Percentiles rank a stretch among this genome's conserved stretches.
Conservation (phyloP, 768 basidiomycete species). For the Sutorius australiensis region DNA sequence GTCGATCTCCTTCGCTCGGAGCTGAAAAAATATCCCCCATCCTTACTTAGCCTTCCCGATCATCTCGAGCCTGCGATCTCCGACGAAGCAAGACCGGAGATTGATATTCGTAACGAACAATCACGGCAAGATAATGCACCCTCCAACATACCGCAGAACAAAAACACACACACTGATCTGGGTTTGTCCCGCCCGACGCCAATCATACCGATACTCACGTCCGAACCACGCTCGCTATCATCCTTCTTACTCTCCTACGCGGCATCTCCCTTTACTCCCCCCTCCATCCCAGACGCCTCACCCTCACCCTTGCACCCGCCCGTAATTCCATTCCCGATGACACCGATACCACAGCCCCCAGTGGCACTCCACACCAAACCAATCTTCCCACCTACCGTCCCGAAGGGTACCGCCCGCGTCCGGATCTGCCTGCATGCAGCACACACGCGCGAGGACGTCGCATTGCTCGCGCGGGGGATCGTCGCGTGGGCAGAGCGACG, state of each 20-base stretch:
- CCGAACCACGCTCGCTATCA: conserved; percentile 72
- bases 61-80: conserved; percentile 9
- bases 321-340: background rate
- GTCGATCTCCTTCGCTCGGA: conserved; percentile 30
- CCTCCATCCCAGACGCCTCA: background rate
- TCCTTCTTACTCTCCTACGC: conserved; percentile 45
- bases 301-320: background rate
- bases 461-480: conserved; percentile 49
- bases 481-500: conserved; percentile 34
- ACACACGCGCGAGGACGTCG: conserved; percentile 63
- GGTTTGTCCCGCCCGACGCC: conserved; percentile 45
- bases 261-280: background rate
- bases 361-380: conserved; percentile 64
- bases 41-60: conserved; percentile 25
- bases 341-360: conserved; percentile 5
- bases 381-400: conserved; percentile 87
- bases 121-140: background rate
- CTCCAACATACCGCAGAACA: background rate
- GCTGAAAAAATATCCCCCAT: conserved; percentile 27
- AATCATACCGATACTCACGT: conserved; percentile 82
- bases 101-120: background rate
- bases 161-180: background rate
- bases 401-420: conserved; percentile 79
- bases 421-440: conserved; percentile 85
- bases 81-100: conserved; percentile 1